Base-by-base conservation (phyloP, 345 rosid species). In the Populus ilicifolia region DNA sequence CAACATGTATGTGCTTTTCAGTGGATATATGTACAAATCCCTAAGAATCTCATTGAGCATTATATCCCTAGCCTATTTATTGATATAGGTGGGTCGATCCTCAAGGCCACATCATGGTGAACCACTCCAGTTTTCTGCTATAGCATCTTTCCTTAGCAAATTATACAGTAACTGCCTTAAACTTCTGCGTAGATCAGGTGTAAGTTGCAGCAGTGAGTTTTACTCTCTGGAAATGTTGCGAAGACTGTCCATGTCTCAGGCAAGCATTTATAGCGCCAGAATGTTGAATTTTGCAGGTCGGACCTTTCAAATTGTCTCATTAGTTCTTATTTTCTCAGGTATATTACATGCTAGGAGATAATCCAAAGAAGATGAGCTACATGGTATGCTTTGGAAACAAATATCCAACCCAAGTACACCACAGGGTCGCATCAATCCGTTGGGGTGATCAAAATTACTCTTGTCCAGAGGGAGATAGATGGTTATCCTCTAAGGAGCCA, bases 161-260 rank as follows among this genome's bases (percentile, higher is more conserved):
- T 74, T 91, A 61, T 89, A 88, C 80, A 80, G 84, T 16, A 91
- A 91, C 85, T 88, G 88, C 78, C 89, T 88, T 67, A 69, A 84
- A 67, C 85, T 89, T 41, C 73, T 84, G 59, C 74, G 50, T 2
- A 83, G 77, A 48, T 79, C 86, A 0, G 90, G 90, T 43, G 78
- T 80, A 44, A 80, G 52, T 79, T 89, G 90, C 70, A 67, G 62
- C 29, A 38, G 41, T n/a, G 73, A 67, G 48, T 79, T 78, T 20
- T 83, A 84, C 75, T 85, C 89, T 8, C 73, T 80, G 46, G 67
- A 83, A 66, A 83, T 72, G 80, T 77, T 91, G 78, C 72, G 77
- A 67, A 79, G 70, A 39, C 88, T 89, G 78, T 85, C 95, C 71
- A 69, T 20, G 64, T 86, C 87, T 73, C 89, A 89, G 89, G 89